Base-by-base conservation (phyloP, 805 yeast genomes). In the Monosporozyma solicola region DNA sequence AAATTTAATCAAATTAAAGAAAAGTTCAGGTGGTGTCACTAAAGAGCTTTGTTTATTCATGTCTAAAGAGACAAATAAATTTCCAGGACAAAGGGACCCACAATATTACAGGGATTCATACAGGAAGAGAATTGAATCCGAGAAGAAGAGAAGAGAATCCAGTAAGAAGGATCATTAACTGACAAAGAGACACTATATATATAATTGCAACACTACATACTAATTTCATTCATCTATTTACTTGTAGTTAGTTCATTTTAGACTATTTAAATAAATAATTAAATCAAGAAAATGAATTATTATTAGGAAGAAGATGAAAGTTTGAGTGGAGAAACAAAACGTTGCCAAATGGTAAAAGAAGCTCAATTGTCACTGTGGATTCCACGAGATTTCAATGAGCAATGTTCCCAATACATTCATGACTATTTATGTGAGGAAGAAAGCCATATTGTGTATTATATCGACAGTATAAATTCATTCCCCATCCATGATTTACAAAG, bases 11-110 rank as follows among this genome's bases (percentile, higher is more conserved):
- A 85, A 85, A 61, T 75, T 80, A 16, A 54, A 56, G 24, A 80
- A 88, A 70, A 74, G 91, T 62, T 92, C 92, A 8, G 80, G 85
- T 13, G 80, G 87, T 43, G 94, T 87, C 10, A 80, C 90, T 32
- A 77, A 92, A 64, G 91, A 86, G 62, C 71, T 87, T 53, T 91
- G 85, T 62, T 70, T 85, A 58, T 90, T 86, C 67, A 74, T 86
- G 62, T 82, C 75, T 5, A 65, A 67, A 54, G 69, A 69, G 58
- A 66, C 73, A 56, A 43, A 43, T 24, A 43, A n/a, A 43, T 63
- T 68, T 52, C 75, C 77, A 51, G 58, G 55, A 16, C 68, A 55
- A 45, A 37, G 47, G 25, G 51, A 31, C 10, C 45, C 50, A 15
- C 35, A 39, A 29, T 16, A 11, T 25, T 48, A 48, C 27, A 27